Percentiles rank a stretch among this genome's conserved stretches.
These are phyloP conservation scores for Jimgerdemannia flammicorona DNA, from an alignment of 192 early-diverging fungal genomes.

Conservation along the genomic window DNA sequence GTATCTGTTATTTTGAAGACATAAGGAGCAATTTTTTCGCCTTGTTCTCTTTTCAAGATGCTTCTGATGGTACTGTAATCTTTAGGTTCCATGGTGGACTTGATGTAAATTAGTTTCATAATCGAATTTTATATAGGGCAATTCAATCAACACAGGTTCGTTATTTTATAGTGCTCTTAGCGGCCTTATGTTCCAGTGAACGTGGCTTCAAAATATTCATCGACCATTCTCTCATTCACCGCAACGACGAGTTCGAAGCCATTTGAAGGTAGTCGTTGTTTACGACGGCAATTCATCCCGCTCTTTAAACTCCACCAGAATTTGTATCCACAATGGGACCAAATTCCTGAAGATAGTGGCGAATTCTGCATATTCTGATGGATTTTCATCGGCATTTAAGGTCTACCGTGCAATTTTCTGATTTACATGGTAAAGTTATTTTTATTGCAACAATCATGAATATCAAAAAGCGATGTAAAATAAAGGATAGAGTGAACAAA, in stretches of 20 bases:
- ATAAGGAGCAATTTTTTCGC: too few relatives aligned
- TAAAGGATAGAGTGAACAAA: background rate
- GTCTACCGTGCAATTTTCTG: background rate
- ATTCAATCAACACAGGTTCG: background rate
- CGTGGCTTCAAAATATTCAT: too few relatives aligned
- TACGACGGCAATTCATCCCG: background rate
- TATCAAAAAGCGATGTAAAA: background rate
- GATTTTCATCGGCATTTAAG: background rate
- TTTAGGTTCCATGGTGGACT: too few relatives aligned
- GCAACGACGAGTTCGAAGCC: background rate
- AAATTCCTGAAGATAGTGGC: background rate
- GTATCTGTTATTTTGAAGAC: too few relatives aligned
- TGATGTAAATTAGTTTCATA: constrained; percentile 1
- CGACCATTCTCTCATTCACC: background rate
- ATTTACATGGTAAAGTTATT: constrained; percentile 1
- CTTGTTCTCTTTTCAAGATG: too few relatives aligned
- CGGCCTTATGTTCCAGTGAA: too few relatives aligned
- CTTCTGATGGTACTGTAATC: too few relatives aligned
- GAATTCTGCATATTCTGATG: background rate
- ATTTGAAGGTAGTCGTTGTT: background rate
- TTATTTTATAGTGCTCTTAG: background rate
- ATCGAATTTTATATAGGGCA: background rate
- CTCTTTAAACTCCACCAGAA: background rate
- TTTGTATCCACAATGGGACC: background rate
- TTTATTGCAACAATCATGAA: background rate